Evolutionary conservation across 2,329 filamentous ascomycete genomes (phyloP), one percentile per base, ranked within the genome.

Genomic region (Penicillium sp.): DNA sequence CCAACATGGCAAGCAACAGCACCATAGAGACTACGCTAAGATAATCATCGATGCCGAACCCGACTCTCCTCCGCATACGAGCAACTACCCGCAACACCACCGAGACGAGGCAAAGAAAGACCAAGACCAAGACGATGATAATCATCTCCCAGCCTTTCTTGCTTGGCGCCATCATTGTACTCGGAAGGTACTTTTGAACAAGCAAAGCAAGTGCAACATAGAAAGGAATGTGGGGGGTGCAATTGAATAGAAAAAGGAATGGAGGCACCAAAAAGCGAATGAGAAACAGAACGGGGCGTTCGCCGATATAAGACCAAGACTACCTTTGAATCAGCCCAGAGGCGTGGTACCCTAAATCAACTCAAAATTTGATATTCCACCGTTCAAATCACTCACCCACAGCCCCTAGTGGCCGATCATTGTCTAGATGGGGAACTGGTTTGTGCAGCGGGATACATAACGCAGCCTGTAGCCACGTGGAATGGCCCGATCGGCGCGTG

Each of bases 31-130:
- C 3, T 16, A 68, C 57, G 44, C 63, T 67, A 13, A 71, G 61
- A 47, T 70, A 69, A 51, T 71, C 68, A 56, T 71, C 67, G n/a
- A 67, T 19, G 0, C 65, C 68, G 30, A 71, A 65, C 7, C 53
- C 51, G 9, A 71, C 66, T 59, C 65, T 61, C 27, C 68, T 61
- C 38, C 61, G 65, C 4, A 67, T 32, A 13, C 68, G 64, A 41
- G 68, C 68, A 29, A 65, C 34, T 16, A 66, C 51, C 14, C 68
- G 66, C 26, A 70, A 32, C 2, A 63, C 53, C 4, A 68, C 65
- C 2, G 62, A 61, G 9, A 67, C 45, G 5, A 69, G 41, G 38
- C 65, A 61, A 4, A 71, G 53, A 30, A 55, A 57, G 18, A 71
- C 67, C 51, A 71, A 60, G 53, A 66, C 67, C 39, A 67, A 57